These are phyloP conservation scores for Hypsizygus marmoreus DNA, from an alignment of 768 basidiomycete species.

Conservation along the genomic window DNA sequence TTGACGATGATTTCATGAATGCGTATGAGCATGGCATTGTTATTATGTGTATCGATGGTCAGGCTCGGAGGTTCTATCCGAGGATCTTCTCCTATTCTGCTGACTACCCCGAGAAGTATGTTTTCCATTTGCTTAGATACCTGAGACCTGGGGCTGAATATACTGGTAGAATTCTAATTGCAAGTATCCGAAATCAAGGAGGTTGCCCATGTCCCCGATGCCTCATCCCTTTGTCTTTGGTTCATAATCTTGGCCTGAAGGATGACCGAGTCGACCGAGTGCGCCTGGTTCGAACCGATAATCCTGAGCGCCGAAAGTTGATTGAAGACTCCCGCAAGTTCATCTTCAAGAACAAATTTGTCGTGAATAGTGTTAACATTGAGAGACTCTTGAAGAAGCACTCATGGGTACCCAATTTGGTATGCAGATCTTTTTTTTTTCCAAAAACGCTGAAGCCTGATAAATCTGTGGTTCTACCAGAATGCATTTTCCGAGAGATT, in stretches of 20 bases:
- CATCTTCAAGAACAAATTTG: conserved; percentile 4
- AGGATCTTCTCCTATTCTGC: conserved; percentile 34
- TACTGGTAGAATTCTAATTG: conserved; percentile 30
- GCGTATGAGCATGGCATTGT: conserved; percentile 22
- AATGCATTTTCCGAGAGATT: conserved; percentile 33
- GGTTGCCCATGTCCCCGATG: conserved; percentile 38
- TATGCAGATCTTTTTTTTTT: neutral
- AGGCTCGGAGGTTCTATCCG: conserved; percentile 16
- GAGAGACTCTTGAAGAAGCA: conserved; percentile 9
- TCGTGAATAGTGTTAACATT: conserved; percentile 8
- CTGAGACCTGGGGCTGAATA: neutral
- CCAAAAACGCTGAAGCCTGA: too few relatives aligned
- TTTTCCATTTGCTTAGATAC: neutral
- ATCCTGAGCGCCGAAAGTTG: neutral
- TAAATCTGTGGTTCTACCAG: too few relatives aligned
- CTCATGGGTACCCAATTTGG: conserved; percentile 15
- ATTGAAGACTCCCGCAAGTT: neutral
- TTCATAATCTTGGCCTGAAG: conserved; percentile 26
- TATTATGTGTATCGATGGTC: conserved; percentile 3
- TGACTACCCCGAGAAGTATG: conserved; percentile 40
- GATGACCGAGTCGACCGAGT: conserved; percentile 4
- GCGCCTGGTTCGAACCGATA: neutral
- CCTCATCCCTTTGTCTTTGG: conserved; percentile 19
- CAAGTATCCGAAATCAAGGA: conserved; percentile 30
- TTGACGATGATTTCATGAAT: conserved; percentile 16